Evolutionary conservation across 176 grass and related monocot genomes (phyloP), one percentile per base, ranked within the genome.

Genomic region (Guadua angustifolia): DNA sequence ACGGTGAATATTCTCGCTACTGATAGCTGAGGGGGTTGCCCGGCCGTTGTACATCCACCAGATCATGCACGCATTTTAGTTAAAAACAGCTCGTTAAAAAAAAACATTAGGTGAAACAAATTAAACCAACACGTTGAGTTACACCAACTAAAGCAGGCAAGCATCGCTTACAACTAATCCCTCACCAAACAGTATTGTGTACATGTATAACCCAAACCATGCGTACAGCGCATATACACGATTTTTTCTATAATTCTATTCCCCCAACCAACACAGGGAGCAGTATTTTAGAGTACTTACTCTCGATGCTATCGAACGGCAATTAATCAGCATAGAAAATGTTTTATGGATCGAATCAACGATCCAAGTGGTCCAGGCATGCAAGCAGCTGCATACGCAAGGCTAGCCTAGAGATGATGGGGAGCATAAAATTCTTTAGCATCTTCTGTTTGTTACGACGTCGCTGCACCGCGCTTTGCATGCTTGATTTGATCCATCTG

Each of bases 401-500:
- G 17, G 51, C 1, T 53, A 53, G 51, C 46, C n/a, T 29, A 62
- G 24, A 68, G 65, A 36, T 6, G 17, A 40, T 5, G 3, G 24
- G 21, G 17, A 40, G 32, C 16, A 42, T 16, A 36, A 35, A 57
- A 39, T 75, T 75, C 51, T 22, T 36, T 5, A 53, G 62, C 78
- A 39, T 80, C 78, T 80, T 53, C 6, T 5, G 63, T 80, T 66
- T 40, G 77, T 80, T 80, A 45, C 62, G 3, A 67, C 63, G 63
- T 80, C 63, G 46, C 78, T 40, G 63, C 78, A 24, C 45, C 32
- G 16, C 18, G 0, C 40, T 4, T 33, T 5, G 21, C 75, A 61
- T 43, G 14, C 21, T 24, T 50, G 40, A 36, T 65, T 15, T 42
- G 44, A 49, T 66, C 77, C 45, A 67, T 18, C n/a, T 45, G 38